Conservation (phyloP, 2,329 filamentous ascomycete genomes). For the Diaporthe vexans region DNA sequence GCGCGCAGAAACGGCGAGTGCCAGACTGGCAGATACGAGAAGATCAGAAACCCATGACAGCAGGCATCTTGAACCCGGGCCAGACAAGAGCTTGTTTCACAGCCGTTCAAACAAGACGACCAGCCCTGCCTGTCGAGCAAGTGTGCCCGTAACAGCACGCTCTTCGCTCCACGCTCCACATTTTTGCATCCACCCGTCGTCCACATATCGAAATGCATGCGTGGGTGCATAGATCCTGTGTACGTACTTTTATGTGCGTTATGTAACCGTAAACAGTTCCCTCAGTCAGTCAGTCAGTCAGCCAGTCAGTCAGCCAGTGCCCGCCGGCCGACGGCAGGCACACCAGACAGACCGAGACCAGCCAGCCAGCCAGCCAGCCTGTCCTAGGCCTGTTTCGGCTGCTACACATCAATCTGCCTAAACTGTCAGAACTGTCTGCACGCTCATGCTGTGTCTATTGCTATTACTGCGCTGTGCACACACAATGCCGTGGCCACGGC, state of each 20-base stretch:
- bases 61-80: conserved; percentile 11
- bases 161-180: background rate
- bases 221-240: background rate
- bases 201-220: background rate
- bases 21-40: conserved; percentile 9
- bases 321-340: conserved; percentile 1
- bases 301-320: background rate
- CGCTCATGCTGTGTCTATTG: background rate
- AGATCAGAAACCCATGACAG: background rate
- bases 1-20: conserved; percentile 1
- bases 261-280: background rate
- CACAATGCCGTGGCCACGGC: background rate
- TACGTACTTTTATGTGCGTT: conserved; percentile 5
- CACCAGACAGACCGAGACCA: conserved; percentile 17
- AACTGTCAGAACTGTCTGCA: background rate
- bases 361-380: conserved; percentile 2
- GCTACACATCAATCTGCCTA: background rate
- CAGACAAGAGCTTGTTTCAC: conserved; percentile 37
- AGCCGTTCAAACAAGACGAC: conserved; percentile 20
- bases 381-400: background rate
- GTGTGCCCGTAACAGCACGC: background rate
- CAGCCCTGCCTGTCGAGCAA: too few relatives aligned
- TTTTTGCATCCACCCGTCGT: background rate
- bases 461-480: background rate
- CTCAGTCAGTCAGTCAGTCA: background rate